A percentile compares a stretch with the other conserved stretches of the same genome.
phyloP scores from a whole-genome alignment of 2,329 filamentous ascomycete species.

The Neurospora crassa region DNA sequence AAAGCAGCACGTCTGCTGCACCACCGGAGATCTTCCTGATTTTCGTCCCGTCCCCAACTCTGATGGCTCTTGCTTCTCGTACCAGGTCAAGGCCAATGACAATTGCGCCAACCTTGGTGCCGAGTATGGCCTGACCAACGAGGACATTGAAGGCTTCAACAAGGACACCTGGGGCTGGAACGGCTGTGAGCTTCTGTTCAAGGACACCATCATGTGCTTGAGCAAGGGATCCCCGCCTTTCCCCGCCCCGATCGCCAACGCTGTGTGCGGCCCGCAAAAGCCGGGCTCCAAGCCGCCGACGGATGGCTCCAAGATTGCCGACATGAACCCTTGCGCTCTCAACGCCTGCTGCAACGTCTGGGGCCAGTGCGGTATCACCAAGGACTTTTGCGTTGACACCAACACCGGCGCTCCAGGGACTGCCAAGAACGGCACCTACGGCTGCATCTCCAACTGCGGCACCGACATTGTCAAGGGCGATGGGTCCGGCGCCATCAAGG shows the following conservation, averaged over 20 bases:
- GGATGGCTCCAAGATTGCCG: conserved; percentile 19
- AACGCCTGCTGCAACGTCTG: conserved; percentile 32
- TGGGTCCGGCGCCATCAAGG: conserved; percentile 1
- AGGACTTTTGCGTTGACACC: conserved; percentile 20
- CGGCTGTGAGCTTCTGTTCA: conserved; percentile 1
- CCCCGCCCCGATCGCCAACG: conserved; percentile 27
- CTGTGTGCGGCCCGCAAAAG: conserved; percentile 35
- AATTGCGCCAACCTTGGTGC: conserved; percentile 25
- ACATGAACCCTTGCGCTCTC: conserved; percentile 37
- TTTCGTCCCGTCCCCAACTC: conserved; percentile 11
- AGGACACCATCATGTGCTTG: conserved; percentile 2
- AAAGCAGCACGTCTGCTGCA: conserved; percentile 29
- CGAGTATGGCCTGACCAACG: conserved; percentile 20
- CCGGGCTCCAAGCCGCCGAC: conserved; percentile 27
- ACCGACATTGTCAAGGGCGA: conserved; percentile 4
- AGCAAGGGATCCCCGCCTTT: conserved; percentile 24
- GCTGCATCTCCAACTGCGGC: conserved; percentile 12
- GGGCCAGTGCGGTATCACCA: conserved; percentile 21
- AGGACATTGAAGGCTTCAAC: conserved; percentile 28
- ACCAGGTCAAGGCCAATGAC: conserved; percentile 25
- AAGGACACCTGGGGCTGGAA: conserved; percentile 31
- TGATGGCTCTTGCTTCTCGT: conserved; percentile 28
- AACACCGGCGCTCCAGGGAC: conserved; percentile 3
- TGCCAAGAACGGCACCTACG: neutral
- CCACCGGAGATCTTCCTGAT: conserved; percentile 14